Evolutionary conservation across 75 land plant species (phyloP).

Genomic region (Picea sitchensis): DNA sequence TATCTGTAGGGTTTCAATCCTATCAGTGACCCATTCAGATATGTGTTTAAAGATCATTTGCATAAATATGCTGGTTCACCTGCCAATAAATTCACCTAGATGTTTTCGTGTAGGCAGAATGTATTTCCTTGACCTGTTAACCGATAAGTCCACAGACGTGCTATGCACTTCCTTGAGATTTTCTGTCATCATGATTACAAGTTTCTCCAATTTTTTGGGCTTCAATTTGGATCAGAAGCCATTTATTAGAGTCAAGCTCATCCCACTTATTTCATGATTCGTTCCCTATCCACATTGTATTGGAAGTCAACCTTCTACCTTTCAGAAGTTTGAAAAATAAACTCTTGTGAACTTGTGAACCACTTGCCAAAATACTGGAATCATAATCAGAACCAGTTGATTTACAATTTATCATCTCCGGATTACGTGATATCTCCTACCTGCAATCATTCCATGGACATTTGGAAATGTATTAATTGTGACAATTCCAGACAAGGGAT

Average conservation of each 20-base stretch:
- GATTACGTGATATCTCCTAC: neutral
- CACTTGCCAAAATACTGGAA: neutral
- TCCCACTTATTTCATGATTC: neutral
- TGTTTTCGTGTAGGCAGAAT: neutral
- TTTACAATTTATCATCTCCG: neutral
- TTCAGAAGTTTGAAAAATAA: neutral
- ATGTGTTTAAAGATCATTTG: neutral
- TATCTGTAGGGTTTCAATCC: neutral
- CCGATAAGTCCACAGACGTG: no score
- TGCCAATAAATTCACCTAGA: neutral
- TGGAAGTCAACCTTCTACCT: neutral
- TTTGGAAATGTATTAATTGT: neutral
- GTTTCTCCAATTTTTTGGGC: neutral
- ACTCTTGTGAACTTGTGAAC: neutral
- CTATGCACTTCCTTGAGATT: no score
- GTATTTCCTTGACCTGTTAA: neutral
- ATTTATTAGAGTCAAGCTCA: neutral
- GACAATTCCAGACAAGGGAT: neutral
- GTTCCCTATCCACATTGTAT: neutral
- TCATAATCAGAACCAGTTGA: neutral
- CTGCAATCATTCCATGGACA: neutral
- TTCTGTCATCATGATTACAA: no score
- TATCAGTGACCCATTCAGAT: neutral
- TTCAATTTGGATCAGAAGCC: neutral
- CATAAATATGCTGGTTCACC: neutral